These are phyloP conservation scores for Penstemon newberryi DNA, from an alignment of 257 asterid genomes.

Conservation along the genomic window DNA sequence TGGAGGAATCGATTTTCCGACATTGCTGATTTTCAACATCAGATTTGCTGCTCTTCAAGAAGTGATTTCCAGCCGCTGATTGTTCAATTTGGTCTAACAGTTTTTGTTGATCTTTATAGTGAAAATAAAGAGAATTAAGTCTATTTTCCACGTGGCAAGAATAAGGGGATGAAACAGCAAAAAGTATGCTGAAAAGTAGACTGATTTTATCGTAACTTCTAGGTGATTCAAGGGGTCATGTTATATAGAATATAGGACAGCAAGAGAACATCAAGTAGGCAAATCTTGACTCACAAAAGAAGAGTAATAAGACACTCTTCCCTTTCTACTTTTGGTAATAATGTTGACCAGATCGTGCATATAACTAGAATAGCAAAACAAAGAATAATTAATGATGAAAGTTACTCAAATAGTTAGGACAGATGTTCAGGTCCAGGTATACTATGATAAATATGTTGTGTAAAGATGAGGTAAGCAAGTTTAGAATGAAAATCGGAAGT, in stretches of 20 bases:
- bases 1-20: too few relatives aligned
- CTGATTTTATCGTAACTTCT: neutral
- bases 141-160: neutral
- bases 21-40: too few relatives aligned
- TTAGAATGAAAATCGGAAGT: neutral
- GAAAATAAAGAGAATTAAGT: constrained; percentile 2
- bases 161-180: neutral
- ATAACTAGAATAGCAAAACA: too few relatives aligned
- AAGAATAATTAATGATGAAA: too few relatives aligned
- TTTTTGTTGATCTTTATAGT: neutral
- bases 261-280: constrained; percentile 1
- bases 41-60: too few relatives aligned
- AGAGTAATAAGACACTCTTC: constrained; percentile 17
- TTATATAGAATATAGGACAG: constrained; percentile 12
- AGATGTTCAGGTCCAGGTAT: constrained; percentile 11
- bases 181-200: neutral
- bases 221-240: constrained; percentile 14
- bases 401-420: constrained; percentile 9
- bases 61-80: too few relatives aligned
- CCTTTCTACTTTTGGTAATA: neutral
- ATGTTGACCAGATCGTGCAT: constrained; percentile 11
- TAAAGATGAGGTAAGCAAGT: constrained; percentile 17
- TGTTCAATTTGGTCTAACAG: too few relatives aligned
- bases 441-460: neutral
- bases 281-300: constrained; percentile 1